Evolutionary conservation across 139 green algal genomes (phyloP).

Genomic region (Mychonastes homosphaera): DNA sequence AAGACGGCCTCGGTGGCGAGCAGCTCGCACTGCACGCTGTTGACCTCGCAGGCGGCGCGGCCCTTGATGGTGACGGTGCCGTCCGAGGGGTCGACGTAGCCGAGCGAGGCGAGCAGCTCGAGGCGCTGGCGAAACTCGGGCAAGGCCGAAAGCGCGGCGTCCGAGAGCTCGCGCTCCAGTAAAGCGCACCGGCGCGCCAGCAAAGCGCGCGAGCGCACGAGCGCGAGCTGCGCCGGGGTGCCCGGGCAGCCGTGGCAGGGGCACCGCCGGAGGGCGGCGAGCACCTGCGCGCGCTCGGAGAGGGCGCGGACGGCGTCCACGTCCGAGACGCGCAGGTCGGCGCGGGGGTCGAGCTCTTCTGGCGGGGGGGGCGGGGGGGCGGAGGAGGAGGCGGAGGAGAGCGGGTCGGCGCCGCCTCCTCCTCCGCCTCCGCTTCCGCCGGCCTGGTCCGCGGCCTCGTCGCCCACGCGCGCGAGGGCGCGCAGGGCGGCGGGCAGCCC

Average conservation of each 20-base stretch:
- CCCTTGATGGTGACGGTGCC: conserved; percentile 75
- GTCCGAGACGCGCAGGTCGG: conserved; percentile 26
- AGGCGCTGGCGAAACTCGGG: conserved; percentile 78
- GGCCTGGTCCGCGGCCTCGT: too few species aligned
- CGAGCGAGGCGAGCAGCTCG: conserved; percentile 63
- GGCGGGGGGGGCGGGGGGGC: too few species aligned
- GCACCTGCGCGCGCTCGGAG: conserved; percentile 21
- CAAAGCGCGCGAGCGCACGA: conserved; percentile 39
- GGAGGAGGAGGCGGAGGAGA: too few species aligned
- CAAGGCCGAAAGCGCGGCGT: conserved; percentile 61
- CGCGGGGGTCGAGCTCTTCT: conserved; percentile 18
- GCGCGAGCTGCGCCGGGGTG: conserved; percentile 17
- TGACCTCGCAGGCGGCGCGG: conserved; percentile 83
- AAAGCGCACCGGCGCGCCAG: conserved; percentile 28
- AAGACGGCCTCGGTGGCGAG: conserved; percentile 88
- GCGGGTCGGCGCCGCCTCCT: conserved; percentile 6
- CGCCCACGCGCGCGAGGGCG: background rate
- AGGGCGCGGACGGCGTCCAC: conserved; percentile 24
- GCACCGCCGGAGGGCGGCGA: conserved; percentile 25
- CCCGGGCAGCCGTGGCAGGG: conserved; percentile 36
- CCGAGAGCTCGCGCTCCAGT: conserved; percentile 47
- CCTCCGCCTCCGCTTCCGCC: too few species aligned
- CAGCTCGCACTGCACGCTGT: conserved; percentile 74
- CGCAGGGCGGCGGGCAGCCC: background rate
- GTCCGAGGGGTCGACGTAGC: conserved; percentile 65